Percentiles rank a stretch among this genome's conserved stretches.
phyloP scores from a whole-genome alignment of 2,329 filamentous ascomycete genomes.

The Talaromyces sp. region DNA sequence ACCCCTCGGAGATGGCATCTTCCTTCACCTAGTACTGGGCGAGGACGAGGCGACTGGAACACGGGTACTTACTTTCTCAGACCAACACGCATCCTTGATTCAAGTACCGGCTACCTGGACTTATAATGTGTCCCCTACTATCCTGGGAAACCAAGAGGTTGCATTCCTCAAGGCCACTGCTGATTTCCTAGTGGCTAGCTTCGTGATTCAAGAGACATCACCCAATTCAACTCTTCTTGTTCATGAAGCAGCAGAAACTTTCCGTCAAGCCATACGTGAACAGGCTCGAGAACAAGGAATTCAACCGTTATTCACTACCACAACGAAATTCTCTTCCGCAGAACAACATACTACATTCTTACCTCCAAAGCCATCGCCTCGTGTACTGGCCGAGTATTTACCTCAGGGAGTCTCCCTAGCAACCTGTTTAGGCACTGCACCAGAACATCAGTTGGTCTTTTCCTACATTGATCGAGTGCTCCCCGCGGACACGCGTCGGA shows the following conservation, averaged over 20 bases:
- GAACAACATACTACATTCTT: background rate
- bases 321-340: background rate
- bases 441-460: background rate
- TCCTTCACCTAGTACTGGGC: background rate
- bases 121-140: background rate
- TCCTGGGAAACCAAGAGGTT: background rate
- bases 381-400: background rate
- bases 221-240: background rate
- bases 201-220: background rate
- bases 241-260: background rate
- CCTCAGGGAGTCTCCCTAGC: background rate
- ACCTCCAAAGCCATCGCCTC: background rate
- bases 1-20: background rate
- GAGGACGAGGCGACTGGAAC: background rate
- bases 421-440: background rate
- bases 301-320: background rate
- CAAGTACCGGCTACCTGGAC: background rate
- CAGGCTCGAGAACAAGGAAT: background rate
- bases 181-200: background rate
- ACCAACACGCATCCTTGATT: background rate
- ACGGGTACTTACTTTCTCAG: conserved; percentile 11
- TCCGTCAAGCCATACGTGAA: background rate
- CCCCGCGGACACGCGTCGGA: background rate
- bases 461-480: background rate
- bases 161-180: background rate